Evolutionary conservation across 257 asterid species (phyloP), one percentile per base, ranked within the genome.

Genomic region (Solanum medicagineum): DNA sequence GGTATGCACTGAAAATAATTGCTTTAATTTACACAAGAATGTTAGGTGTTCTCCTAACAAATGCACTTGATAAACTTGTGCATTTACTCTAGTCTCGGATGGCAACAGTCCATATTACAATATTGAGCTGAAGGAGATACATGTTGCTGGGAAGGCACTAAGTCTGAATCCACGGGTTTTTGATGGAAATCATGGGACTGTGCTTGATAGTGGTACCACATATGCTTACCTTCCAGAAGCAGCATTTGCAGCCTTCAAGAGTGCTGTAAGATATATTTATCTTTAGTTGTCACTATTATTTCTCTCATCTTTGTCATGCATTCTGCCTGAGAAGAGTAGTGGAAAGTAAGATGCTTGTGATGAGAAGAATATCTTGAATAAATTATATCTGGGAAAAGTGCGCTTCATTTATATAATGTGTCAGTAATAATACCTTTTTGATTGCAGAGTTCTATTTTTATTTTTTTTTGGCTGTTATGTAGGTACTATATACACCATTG

Each of bases 31-130:
- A 36, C 88, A 90, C 89, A 59, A 49, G 89, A 91, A 88, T 89
- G 97, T 93, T 93, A 93, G 94, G 95, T 89, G 85, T 88, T 91
- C 92, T 92, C 96, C 95, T 93, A 92, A 90, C 97, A 93, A 87
- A 91, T 95, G 90, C 94, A 89, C 93, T 95, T 92, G 96, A 90
- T 97, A 92, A 93, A 93, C 95, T 95, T 97, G 91, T 93, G 88
- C 98, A 96, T 96, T 95, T 95, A 96, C 98, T 93, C 97, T 97
- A 94, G 98, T 96, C 90, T 95, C 93, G 98, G 97, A 92, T 96
- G 97, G 97, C 93, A 95, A 95, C 99, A 97, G 99, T 88, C 98
- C 98, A 87, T 97, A 95, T 94, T 97, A 97, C 97, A 97, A 97
- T 89, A 90, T 97, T 66, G 97, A 97, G 90, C 97, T 97, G 92